Base-by-base conservation (phyloP, 768 basidiomycete species). In the Hirschioporus abietinus region DNA sequence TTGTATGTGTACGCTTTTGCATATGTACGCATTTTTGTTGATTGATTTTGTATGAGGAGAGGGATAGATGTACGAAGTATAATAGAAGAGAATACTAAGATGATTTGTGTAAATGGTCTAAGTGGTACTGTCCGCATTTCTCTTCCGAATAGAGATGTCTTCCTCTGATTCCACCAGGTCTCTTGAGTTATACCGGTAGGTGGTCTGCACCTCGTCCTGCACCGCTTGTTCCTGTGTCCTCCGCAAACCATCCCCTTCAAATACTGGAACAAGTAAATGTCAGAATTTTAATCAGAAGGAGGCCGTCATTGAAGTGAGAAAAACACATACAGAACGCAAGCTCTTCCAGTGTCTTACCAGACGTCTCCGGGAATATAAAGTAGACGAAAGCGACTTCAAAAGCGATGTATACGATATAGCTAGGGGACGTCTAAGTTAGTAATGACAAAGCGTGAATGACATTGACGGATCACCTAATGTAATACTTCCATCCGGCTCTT, bases 301-400 rank as follows among this genome's bases (percentile, higher is more conserved):
- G 15, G 35, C 7, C 7, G 15, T 36, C n/a, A n/a, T 30, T 8
- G 30, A 30, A 30, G 42, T 52, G 42, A 52, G 42, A 52, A 10
- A 52, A 52, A 52, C 20, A 79, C 84, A 61, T 69, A 86, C 84
- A 75, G 80, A 87, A 87, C 0, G 85, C 82, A n/a, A 88, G 78
- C 72, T 88, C 86, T 71, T 88, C 86, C 36, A 87, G 78, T 15
- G 84, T 81, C 42, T 80, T 78, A 8, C 80, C 75, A 7, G 80
- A 75, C 0, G 87, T 88, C 74, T 88, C 87, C 2, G 85, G 85
- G 83, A 87, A 87, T 20, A 87, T 69, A 77, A 88, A 85, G 74
- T 78, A 88, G 26, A 87, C 81, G 70, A 86, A 85, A 36, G 80
- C 63, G 58, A 85, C 78, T 71, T 87, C 85, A 68, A 86, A 82